phyloP scores from a whole-genome alignment of 257 asterid species.

The Nemophila menziesii region DNA sequence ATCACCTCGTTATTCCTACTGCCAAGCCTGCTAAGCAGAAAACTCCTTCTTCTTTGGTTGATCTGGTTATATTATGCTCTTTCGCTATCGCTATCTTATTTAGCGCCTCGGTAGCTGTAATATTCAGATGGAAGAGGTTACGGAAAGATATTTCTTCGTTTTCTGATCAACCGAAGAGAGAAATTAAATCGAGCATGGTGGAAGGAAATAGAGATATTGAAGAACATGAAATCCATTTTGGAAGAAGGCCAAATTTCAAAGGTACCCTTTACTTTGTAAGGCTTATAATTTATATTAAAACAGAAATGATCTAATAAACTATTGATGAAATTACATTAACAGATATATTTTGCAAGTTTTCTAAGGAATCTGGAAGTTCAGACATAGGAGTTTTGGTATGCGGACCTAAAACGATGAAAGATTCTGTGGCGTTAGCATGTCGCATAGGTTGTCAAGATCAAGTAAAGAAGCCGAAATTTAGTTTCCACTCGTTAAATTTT shows the following conservation, averaged over 20 bases:
- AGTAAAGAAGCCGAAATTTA: slow-evolving; percentile 30
- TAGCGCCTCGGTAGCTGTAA: slow-evolving; percentile 25
- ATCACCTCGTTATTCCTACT: slow-evolving; percentile 30
- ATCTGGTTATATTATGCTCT: slow-evolving; percentile 43
- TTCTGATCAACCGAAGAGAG: slow-evolving; percentile 21
- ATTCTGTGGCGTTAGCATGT: slow-evolving; percentile 50
- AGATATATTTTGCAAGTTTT: slow-evolving; percentile 38
- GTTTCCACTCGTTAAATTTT: slow-evolving; percentile 70
- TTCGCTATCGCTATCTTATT: slow-evolving; percentile 36
- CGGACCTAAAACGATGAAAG: slow-evolving; percentile 73
- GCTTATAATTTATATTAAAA: neutral
- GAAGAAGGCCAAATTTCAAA: slow-evolving; percentile 68
- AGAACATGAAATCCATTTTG: slow-evolving; percentile 53
- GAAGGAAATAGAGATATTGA: slow-evolving; percentile 29
- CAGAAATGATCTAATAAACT: slow-evolving; percentile 11
- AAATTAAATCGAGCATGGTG: slow-evolving; percentile 15
- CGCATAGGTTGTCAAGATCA: slow-evolving; percentile 15
- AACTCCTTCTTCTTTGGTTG: slow-evolving; percentile 39
- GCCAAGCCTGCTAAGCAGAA: slow-evolving; percentile 25
- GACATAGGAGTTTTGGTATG: slow-evolving; percentile 61
- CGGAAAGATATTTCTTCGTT: slow-evolving; percentile 21
- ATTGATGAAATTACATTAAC: slow-evolving; percentile 11
- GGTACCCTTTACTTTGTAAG: slow-evolving; percentile 23
- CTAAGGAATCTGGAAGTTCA: slow-evolving; percentile 41
- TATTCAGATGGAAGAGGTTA: slow-evolving; percentile 38